A percentile compares a stretch with the other conserved stretches of the same genome.
These are phyloP conservation scores for Daedaleopsis sinensis DNA, from an alignment of 768 basidiomycete genomes.

Conservation along the genomic window DNA sequence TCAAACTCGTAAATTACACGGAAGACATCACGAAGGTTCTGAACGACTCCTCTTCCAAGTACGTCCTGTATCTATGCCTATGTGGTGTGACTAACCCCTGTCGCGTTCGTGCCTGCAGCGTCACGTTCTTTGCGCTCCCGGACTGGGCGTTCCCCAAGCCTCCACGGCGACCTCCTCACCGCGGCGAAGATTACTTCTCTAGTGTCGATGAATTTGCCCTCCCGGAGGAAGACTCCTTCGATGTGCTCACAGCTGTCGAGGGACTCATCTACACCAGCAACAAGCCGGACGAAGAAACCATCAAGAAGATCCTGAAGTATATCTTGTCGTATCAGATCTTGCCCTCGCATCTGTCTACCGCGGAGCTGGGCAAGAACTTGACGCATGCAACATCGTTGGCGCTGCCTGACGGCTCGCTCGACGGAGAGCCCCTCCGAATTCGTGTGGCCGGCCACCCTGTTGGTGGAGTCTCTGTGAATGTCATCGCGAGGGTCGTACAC, in stretches of 20 bases:
- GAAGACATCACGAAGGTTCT: constrained; percentile 41
- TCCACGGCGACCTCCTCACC: constrained; percentile 14
- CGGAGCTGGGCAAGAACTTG: constrained; percentile 51
- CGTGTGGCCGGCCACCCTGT: constrained; percentile 39
- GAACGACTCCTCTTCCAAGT: constrained; percentile 44
- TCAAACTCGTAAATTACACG: constrained; percentile 43
- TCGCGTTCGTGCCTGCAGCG: constrained; percentile 29
- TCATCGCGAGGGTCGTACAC: constrained; percentile 46
- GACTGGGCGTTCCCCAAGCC: constrained; percentile 43
- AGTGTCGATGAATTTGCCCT: constrained; percentile 9
- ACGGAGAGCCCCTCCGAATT: constrained; percentile 48
- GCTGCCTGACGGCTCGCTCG: constrained; percentile 45
- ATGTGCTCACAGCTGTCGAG: constrained; percentile 33
- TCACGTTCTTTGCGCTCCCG: constrained; percentile 58
- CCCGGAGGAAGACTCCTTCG: constrained; percentile 17
- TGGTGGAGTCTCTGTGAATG: constrained; percentile 42
- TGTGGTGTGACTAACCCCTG: neutral
- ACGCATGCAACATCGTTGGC: constrained; percentile 54
- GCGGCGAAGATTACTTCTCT: constrained; percentile 8
- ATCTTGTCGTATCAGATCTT: constrained; percentile 63
- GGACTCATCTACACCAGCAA: constrained; percentile 37
- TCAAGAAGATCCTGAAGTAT: constrained; percentile 55
- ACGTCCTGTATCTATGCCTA: constrained; percentile 3
- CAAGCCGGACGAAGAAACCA: constrained; percentile 44
- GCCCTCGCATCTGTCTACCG: constrained; percentile 39